Evolutionary conservation across 768 basidiomycete species (phyloP), one percentile per base, ranked within the genome.

Genomic region (Dictyophora rubrovolvata): DNA sequence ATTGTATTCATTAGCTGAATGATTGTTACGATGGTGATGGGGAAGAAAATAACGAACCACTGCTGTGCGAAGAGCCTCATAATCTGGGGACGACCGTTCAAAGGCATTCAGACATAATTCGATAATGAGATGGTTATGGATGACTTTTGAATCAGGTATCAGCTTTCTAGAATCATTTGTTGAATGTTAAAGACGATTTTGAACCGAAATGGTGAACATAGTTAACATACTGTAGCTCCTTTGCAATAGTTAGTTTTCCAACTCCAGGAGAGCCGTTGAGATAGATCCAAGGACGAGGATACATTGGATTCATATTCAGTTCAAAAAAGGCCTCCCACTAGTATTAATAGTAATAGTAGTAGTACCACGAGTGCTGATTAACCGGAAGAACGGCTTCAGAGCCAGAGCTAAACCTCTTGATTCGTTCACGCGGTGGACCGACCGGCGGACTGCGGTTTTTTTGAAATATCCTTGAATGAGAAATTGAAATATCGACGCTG

Each of bases 91-190:
- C 9, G 12, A 48, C 20, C 42, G n/a, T 21, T 56, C 36, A 56
- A 56, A 56, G 7, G 47, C 55, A 20, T 36, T 47, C 9, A 18
- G n/a, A n/a, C 55, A 56, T 46, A 56, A 35, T 21, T 56, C 55
- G 17, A 56, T 56, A 12, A 56, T 10, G n/a, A 56, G 55, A 35
- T 56, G 55, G 55, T 56, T 56, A 21, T 56, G 21, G 14, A 56
- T 56, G 42, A 56, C n/a, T 56, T 56, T 56, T 10, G 55, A 56
- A 14, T 21, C 42, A n/a, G 55, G 55, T 14, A 56, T 56, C 42
- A 56, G 46, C 22, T 56, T 47, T 11, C 55, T 56, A 36, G 9
- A 16, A 7, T 20, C 28, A 28, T 28, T 28, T 28, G 28, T 28
- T 28, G 28, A 28, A 3, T 2, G 28, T 5, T 28, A 7, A 17